Base-by-base conservation (phyloP, 225 moss, liverwort and hornwort genomes). In the Physcomitrellopsis africana region DNA sequence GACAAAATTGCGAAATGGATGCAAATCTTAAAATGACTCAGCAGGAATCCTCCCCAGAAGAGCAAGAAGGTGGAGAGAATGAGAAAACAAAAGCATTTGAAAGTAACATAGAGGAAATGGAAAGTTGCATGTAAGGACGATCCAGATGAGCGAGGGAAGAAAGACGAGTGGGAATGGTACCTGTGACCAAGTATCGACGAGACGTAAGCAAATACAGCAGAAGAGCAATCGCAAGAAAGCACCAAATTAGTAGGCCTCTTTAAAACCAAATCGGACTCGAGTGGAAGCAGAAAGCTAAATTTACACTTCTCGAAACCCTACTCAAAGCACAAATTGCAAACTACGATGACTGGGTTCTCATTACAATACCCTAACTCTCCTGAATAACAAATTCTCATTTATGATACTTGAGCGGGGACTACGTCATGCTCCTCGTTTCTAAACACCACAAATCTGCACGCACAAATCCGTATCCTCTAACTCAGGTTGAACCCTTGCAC, bases 301-400 rank as follows among this genome's bases (percentile, higher is more conserved):
- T 54, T 24, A 19, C n/a, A 66, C 1, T 26, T 15, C 47, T 48
- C 11, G 20, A 65, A 73, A 68, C 46, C 72, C 63, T 68, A 62
- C 29, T 63, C 51, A 58, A 67, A 72, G 58, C 72, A 61, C 23
- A 63, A 76, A 53, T 1, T 46, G 43, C 10, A 26, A 70, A 41
- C 42, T 48, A 22, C 48, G 20, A 44, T 69, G 70, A 51, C 17
- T 13, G 49, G 42, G 41, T 37, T 32, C 54, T 63, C n/a, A 74
- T 61, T 7, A 61, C 17, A 47, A 23, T 47, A 69, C 41, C 63
- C 62, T 10, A 4, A 47, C 13, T 66, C 47, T 45, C 47, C 13
- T 58, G 6, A 57, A 48, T 49, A 23, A 37, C 7, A 37, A 37
- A 37, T 37, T 37, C 7, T 7, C 5, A 37, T 37, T 37, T 37